Base-by-base conservation (phyloP, 768 basidiomycete genomes). In the Calvatia gigantea region DNA sequence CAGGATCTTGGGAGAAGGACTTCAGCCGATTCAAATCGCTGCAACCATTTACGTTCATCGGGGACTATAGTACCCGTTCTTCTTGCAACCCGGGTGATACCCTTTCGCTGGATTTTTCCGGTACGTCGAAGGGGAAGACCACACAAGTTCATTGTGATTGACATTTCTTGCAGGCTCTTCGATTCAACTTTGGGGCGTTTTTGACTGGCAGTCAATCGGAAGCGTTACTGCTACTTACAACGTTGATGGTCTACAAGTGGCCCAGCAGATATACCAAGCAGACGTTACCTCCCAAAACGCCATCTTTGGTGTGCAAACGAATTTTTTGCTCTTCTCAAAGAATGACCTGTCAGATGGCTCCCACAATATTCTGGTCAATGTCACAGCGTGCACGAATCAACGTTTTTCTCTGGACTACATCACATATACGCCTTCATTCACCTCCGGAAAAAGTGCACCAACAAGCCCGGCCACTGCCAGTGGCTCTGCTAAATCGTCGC, bases 341-440 rank as follows among this genome's bases (percentile, higher is more conserved):
- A 51, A 57, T 35, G 56, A 28, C 27, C 62, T 69, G 14, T 31
- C 55, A 1, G 31, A 57, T 8, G 64, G 62, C 5, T 52, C 62
- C 2, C 65, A 68, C 44, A 62, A 54, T 6, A 59, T 69, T 31
- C 48, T 53, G 2, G 58, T 69, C 19, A 62, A 64, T 9, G 57
- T 70, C n/a, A 58, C 54, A 1, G 55, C 54, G 15, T 60, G 60
- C 45, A 45, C 47, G 28, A 61, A 61, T 35, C 60, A 62, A 14
- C 45, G 54, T 2, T 64, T 65, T 28, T 57, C 61, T 1, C 35
- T 70, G 0, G 69, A 69, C 54, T 70, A 69, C 43, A 64, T 69
- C 35, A 58, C 63, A 15, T 69, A 68, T 41, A 58, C 54, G 7
- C 67, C 69, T 3, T 64, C 65, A 5, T 66, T 66, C 33, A 49